Evolutionary conservation across 768 basidiomycete genomes (phyloP).

Genomic region (Jaapia argillacea): DNA sequence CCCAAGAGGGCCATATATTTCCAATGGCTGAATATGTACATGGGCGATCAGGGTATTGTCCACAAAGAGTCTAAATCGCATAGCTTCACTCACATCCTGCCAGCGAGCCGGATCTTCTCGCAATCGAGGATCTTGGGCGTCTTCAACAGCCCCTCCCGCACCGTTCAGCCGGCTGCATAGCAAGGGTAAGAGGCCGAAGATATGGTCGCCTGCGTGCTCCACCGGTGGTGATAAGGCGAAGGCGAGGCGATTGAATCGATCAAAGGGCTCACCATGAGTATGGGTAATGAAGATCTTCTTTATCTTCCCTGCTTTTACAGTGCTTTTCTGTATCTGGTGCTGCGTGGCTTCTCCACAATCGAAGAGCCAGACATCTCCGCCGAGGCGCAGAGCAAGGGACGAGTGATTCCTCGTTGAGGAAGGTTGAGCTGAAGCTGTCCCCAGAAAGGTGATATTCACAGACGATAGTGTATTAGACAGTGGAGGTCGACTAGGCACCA

Average conservation of each 20-base stretch:
- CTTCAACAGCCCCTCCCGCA: conserved; percentile 53
- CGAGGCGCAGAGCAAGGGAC: conserved; percentile 54
- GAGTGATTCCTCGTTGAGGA: conserved; percentile 76
- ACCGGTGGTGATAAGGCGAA: not conserved
- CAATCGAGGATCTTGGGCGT: conserved; percentile 52
- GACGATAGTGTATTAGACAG: too few relatives aligned
- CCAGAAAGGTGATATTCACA: conserved; percentile 62
- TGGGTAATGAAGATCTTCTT: conserved; percentile 85
- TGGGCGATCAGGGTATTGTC: conserved; percentile 2
- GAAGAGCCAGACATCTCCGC: conserved; percentile 71
- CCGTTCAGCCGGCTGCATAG: conserved; percentile 66
- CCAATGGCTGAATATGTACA: conserved; percentile 45
- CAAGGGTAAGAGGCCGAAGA: conserved; percentile 64
- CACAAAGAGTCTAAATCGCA: too few relatives aligned
- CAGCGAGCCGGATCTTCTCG: too few relatives aligned
- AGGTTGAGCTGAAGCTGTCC: conserved; percentile 75
- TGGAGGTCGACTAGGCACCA: too few relatives aligned
- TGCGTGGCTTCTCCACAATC: conserved; percentile 85
- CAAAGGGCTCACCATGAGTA: conserved; percentile 69
- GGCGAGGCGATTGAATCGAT: too few relatives aligned
- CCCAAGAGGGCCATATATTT: conserved; percentile 82
- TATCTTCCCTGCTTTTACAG: conserved; percentile 70
- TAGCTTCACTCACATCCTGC: conserved; percentile 11
- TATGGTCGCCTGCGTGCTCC: conserved; percentile 56
- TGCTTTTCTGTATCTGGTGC: conserved; percentile 62